Conservation (phyloP, 2,329 filamentous ascomycete genomes). For the Sphaerulina vaccinii region DNA sequence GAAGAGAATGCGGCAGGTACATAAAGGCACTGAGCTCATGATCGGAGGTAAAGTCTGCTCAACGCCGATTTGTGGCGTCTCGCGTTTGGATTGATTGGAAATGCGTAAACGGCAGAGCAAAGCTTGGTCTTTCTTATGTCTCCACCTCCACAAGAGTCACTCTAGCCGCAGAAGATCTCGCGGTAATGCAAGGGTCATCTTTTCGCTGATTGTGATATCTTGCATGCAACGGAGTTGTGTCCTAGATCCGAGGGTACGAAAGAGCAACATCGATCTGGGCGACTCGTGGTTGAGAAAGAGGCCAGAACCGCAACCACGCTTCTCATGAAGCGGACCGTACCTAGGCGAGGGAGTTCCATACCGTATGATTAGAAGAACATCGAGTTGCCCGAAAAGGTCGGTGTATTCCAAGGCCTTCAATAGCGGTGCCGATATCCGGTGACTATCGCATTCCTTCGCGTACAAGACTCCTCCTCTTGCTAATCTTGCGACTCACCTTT, state of each 20-base stretch:
- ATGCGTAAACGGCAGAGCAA: conserved; percentile 7
- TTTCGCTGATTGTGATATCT: background rate
- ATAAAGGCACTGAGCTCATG: conserved; percentile 10
- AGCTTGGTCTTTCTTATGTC: background rate
- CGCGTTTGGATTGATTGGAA: conserved; percentile 11
- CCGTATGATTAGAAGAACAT: background rate
- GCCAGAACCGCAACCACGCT: background rate
- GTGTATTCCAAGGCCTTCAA: background rate
- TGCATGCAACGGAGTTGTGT: background rate
- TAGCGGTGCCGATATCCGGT: background rate
- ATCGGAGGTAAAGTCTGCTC: conserved; percentile 6
- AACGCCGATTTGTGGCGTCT: conserved; percentile 6
- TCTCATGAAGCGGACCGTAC: too few relatives aligned
- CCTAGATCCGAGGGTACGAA: background rate
- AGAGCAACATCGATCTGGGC: background rate
- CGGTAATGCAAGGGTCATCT: background rate
- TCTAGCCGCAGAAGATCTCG: background rate
- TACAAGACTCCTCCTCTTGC: background rate
- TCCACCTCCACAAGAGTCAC: background rate
- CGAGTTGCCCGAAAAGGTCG: background rate
- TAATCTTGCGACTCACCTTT: background rate
- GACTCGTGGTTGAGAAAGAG: too few relatives aligned
- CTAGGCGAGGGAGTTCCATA: background rate
- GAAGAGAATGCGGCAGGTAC: conserved; percentile 5
- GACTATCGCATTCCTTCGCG: background rate